phyloP scores from a whole-genome alignment of 805 yeast genomes.

The Cyberlindnera subsufficiens region DNA sequence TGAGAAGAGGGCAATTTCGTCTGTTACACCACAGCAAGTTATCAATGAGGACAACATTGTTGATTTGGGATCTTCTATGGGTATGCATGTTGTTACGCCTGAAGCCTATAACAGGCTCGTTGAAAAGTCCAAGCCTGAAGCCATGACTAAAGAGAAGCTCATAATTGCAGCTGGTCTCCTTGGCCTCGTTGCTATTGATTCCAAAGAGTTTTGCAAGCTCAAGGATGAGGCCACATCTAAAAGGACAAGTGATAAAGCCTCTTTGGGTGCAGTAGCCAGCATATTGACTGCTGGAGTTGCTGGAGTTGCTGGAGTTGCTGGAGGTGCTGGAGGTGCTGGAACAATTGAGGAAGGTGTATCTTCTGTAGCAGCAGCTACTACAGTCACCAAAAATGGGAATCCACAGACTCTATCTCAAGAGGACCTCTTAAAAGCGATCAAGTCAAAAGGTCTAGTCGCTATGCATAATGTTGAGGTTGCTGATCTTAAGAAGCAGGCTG shows the following conservation, averaged over 20 bases:
- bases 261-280: background rate
- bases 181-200: conserved; percentile 25
- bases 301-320: conserved; percentile 3
- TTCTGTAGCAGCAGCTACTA: background rate
- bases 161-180: conserved; percentile 17
- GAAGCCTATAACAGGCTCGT: conserved; percentile 16
- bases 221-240: background rate
- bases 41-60: conserved; percentile 10
- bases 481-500: conserved; percentile 7
- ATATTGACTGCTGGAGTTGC: background rate
- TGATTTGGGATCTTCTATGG: conserved; percentile 7
- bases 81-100: conserved; percentile 20
- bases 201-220: conserved; percentile 4
- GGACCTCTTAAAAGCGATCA: conserved; percentile 13
- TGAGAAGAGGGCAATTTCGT: conserved; percentile 1
- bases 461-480: conserved; percentile 10
- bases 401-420: conserved; percentile 6
- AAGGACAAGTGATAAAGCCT: background rate
- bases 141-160: conserved; percentile 7
- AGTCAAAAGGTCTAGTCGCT: conserved; percentile 14
- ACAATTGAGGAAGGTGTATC: background rate
- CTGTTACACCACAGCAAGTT: conserved; percentile 5
- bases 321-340: background rate
- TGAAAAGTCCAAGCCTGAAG: conserved; percentile 3
- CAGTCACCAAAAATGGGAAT: too few relatives aligned